Evolutionary conservation across 176 grass and related monocot species (phyloP).

Genomic region (Lolium multiflorum): DNA sequence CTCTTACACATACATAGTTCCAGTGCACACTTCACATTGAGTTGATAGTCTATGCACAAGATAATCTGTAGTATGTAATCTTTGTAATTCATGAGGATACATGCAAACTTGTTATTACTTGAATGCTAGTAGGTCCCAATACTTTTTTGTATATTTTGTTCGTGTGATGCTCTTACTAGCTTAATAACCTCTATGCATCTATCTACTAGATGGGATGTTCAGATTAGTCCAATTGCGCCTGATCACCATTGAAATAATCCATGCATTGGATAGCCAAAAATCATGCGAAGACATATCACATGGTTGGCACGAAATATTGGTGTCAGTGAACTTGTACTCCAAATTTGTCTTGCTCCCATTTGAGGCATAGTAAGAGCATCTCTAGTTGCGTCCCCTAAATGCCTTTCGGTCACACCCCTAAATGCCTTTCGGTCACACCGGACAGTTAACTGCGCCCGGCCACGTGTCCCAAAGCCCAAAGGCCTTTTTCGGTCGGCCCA

Average conservation of each 20-base stretch:
- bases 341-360: background rate
- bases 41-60: background rate
- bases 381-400: too few species aligned
- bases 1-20: background rate
- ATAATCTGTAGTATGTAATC: constrained; percentile 6
- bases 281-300: background rate
- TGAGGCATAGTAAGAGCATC: background rate
- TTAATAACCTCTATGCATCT: constrained; percentile 16
- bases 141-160: background rate
- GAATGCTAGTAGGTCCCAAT: background rate
- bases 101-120: background rate
- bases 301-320: background rate
- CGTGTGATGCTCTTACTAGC: background rate
- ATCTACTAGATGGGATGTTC: constrained; percentile 4
- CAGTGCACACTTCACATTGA: background rate
- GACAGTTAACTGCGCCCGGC: too few species aligned
- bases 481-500: too few species aligned
- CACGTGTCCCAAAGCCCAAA: too few species aligned
- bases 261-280: background rate
- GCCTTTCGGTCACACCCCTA: too few species aligned
- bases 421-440: too few species aligned
- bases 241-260: constrained; percentile 18
- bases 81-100: background rate
- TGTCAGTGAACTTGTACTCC: background rate
- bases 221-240: background rate